Conservation (phyloP, 2,329 filamentous ascomycete species). For the Colletotrichum tamarilloi region DNA sequence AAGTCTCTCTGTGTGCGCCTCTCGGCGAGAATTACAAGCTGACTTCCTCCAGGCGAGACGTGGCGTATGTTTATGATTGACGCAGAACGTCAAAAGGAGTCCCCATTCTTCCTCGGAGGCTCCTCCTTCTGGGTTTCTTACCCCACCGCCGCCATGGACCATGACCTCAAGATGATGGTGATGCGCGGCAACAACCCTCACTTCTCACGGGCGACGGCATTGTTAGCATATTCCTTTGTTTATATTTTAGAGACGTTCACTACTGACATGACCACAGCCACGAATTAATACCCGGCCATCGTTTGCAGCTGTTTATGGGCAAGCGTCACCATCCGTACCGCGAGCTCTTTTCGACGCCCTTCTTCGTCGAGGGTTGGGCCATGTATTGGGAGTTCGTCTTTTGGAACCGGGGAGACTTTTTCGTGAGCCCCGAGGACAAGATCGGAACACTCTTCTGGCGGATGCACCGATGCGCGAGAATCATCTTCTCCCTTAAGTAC, state of each 20-base stretch:
- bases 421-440: conserved; percentile 59
- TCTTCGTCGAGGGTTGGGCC: conserved; percentile 71
- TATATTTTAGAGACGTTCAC: too few relatives aligned
- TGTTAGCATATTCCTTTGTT: conserved; percentile 39
- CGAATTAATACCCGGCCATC: conserved; percentile 70
- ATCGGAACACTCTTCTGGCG: conserved; percentile 71
- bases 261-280: conserved; percentile 45
- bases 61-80: conserved; percentile 69
- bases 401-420: conserved; percentile 65
- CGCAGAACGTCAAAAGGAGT: conserved; percentile 62
- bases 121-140: conserved; percentile 66
- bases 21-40: neutral
- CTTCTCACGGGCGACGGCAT: conserved; percentile 68
- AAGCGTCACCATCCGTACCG: conserved; percentile 61
- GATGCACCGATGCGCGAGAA: conserved; percentile 70
- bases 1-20: neutral
- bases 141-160: conserved; percentile 62
- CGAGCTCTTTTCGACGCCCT: conserved; percentile 64
- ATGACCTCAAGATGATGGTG: conserved; percentile 67
- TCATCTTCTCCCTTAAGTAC: conserved; percentile 68
- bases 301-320: conserved; percentile 63
- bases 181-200: conserved; percentile 70
- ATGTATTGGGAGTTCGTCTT: conserved; percentile 72
- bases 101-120: conserved; percentile 70
- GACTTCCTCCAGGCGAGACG: conserved; percentile 51